These are phyloP conservation scores for Auriscalpium vulgare DNA, from an alignment of 768 basidiomycete species.

Conservation along the genomic window DNA sequence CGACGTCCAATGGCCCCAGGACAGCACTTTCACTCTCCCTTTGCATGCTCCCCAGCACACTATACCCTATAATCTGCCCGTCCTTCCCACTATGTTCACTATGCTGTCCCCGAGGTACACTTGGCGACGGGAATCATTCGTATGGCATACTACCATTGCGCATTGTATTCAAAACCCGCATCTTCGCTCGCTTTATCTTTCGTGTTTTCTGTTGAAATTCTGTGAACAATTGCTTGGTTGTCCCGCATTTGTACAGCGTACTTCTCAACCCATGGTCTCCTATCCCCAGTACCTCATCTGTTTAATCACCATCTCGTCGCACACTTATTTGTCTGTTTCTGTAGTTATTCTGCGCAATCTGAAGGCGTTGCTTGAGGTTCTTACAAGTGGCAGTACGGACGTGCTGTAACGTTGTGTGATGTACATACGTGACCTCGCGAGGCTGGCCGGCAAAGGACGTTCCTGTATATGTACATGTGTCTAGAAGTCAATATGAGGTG, in stretches of 20 bases:
- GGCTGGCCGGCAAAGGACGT: too few relatives aligned
- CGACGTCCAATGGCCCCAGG: slow-evolving; percentile 2
- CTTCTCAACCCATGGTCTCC: slow-evolving; percentile 19
- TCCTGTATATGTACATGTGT: too few relatives aligned
- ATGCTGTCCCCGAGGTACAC: slow-evolving; percentile 16
- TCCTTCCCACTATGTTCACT: slow-evolving; percentile 17
- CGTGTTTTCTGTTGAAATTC: slow-evolving; percentile 22
- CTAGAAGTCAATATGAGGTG: too few relatives aligned
- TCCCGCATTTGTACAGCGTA: slow-evolving; percentile 27
- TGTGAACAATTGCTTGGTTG: slow-evolving; percentile 23
- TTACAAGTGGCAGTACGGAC: too few relatives aligned
- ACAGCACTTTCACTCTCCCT: background rate
- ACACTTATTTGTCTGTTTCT: slow-evolving; percentile 62
- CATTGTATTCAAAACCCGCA: slow-evolving; percentile 31
- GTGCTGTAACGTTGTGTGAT: too few relatives aligned
- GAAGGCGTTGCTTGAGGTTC: slow-evolving; percentile 1
- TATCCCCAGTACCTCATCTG: slow-evolving; percentile 37
- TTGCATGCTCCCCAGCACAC: slow-evolving; percentile 7
- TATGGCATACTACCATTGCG: slow-evolving; percentile 29
- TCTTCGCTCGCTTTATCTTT: slow-evolving; percentile 23
- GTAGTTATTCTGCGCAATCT: slow-evolving; percentile 51
- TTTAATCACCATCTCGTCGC: slow-evolving; percentile 56
- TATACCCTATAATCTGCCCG: slow-evolving; percentile 18
- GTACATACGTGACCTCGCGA: too few relatives aligned
- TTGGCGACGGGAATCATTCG: slow-evolving; percentile 21